Base-by-base conservation (phyloP, 2,329 filamentous ascomycete genomes). In the Tolypocladium guangdongense region DNA sequence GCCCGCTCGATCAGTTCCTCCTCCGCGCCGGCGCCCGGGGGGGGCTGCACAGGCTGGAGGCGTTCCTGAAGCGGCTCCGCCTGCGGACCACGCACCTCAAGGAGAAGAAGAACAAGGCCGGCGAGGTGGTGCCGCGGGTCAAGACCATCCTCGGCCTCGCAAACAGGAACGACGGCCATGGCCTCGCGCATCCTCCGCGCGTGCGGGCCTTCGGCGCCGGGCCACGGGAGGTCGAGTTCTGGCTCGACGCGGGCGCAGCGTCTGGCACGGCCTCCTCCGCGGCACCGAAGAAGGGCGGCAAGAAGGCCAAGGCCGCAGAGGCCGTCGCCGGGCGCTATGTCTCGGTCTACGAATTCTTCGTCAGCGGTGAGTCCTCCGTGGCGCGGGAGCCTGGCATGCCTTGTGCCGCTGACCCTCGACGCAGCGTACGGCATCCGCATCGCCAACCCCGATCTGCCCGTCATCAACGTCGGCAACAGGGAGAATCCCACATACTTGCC, bases 401-500 rank as follows among this genome's bases (percentile, higher is more conserved):
- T 27, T 27, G 27, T 27, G 3, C 32, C 32, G 32, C 32, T 12
- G 14, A 33, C 32, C 30, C 35, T 35, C 18, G 24, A 38, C 5
- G 20, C 57, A 73, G 58, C 67, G 57, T 62, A 76, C 52, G 56
- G 69, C 48, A 63, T 75, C 66, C 55, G 56, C 53, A 22, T 69
- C 58, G 11, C 63, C 3, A 56, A 73, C 41, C 67, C 70, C 0
- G 54, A 64, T 0, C 54, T 73, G 11, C 77, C 81, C 0, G 76
- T 83, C 2, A 62, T 87, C 59, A 86, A 87, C 58, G 76, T 83
- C 27, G 82, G 81, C n/a, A 80, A 64, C 10, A 58, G 59, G 0
- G 64, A 72, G 0, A 70, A 77, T 18, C 80, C 83, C 0, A 73
- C 69, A 5, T 86, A 84, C 56, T 58, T 87, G 2, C 84, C 84